Base-by-base conservation (phyloP, 805 yeast species). In the Debaryomyces castellii region DNA sequence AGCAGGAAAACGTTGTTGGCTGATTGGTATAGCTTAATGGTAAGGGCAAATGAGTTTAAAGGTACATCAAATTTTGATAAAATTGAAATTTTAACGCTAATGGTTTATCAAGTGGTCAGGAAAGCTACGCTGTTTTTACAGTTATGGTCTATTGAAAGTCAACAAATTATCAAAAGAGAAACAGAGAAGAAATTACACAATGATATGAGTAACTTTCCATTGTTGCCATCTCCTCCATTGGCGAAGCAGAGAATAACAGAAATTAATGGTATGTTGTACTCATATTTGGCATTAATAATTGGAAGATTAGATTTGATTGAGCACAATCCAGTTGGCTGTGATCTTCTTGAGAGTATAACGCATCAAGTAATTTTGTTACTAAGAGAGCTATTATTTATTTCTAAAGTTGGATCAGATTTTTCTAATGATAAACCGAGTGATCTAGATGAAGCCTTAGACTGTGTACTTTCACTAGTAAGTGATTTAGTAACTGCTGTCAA, bases 281-380 rank as follows among this genome's bases (percentile, higher is more conserved):
- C 80, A 1, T 87, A 87, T 55, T 69, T 86, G 51, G 83, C 85
- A 2, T 56, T 87, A 51, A 77, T 87, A 8, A 72, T 85, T 12
- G 95, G 95, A n/a, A 67, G 95, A 54, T 64, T 87, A 51, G 94
- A 87, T 60, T 71, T 87, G 62, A 80, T 87, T 28, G 94, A 87
- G 57, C 85, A 83, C 53, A 87, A 86, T 58, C 75, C 82, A 3
- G 71, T 71, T 14, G 92, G 92, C 2, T 82, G 89, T 57, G 85
- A 83, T 51, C 62, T 82, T 5, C 61, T 87, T 44, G 91, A 87
- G 54, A 72, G 76, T 14, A 67, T 87, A 12, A 78, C 83, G 2
- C 87, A 84, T 53, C 94, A 87, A 53, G 74, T 87, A 36, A 83
- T 84, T 42, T 60, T 85, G 24, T 60, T 87, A 16, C 63, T 85